A percentile compares a stretch with the other conserved stretches of the same genome.
Conservation (phyloP, 352 stramenopile genomes). For the Pythium rishiriense region DNA sequence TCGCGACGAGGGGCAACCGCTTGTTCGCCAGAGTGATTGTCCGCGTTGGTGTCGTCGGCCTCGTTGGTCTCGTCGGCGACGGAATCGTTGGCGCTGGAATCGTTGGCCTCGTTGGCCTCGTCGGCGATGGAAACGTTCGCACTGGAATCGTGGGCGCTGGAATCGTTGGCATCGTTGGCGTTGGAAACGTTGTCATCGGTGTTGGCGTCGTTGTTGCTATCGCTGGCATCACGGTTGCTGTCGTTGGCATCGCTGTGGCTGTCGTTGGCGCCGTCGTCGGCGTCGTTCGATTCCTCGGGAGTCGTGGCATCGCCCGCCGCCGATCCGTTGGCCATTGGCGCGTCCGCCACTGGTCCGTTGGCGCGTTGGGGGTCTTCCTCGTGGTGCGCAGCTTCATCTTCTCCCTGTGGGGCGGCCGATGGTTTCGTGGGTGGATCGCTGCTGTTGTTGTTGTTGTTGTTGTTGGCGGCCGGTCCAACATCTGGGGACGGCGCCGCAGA, state of each 20-base stretch:
- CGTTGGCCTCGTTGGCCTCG: not conserved
- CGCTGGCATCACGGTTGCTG: slow-evolving; percentile 4
- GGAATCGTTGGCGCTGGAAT: not conserved
- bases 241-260: not conserved
- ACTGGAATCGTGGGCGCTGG: not conserved
- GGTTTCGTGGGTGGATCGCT: no score
- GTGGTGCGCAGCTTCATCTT: no score
- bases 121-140: slow-evolving; percentile 1
- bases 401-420: no score
- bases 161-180: not conserved
- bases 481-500: slow-evolving; percentile 11
- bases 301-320: not conserved
- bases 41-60: slow-evolving; percentile 1
- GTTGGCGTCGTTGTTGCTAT: slow-evolving; percentile 7
- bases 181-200: not conserved
- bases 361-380: not conserved
- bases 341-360: slow-evolving; percentile 1
- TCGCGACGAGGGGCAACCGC: slow-evolving; percentile 21
- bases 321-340: slow-evolving; percentile 4
- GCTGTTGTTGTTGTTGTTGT: slow-evolving; percentile 7
- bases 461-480: slow-evolving; percentile 1
- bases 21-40: slow-evolving; percentile 20
- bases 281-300: not conserved
- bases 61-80: not conserved
- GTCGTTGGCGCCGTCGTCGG: slow-evolving; percentile 4